phyloP scores from a whole-genome alignment of 2,329 filamentous ascomycete species.

The Ophiocordyceps camponoti-leonardi region DNA sequence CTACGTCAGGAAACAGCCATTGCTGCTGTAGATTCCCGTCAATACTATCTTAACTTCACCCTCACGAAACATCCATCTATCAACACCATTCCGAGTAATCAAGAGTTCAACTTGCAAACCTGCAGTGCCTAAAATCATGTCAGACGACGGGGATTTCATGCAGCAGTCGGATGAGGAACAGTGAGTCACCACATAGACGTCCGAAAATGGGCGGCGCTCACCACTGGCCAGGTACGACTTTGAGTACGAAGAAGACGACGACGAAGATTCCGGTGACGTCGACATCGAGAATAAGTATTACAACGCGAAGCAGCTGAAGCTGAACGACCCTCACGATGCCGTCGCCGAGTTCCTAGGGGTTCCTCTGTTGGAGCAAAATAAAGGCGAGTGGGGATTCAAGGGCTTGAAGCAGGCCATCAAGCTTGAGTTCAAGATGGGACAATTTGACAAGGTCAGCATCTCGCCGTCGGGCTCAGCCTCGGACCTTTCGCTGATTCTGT shows the following conservation, averaged over 20 bases:
- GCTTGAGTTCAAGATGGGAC: conserved; percentile 81
- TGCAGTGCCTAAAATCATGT: too few species aligned
- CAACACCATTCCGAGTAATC: too few species aligned
- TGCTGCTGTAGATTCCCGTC: too few species aligned
- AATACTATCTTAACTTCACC: too few species aligned
- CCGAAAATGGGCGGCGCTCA: not conserved
- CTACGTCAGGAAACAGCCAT: too few species aligned
- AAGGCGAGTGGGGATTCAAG: conserved; percentile 98
- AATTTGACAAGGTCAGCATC: conserved; percentile 55
- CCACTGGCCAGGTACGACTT: conserved; percentile 57
- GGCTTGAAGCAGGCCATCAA: conserved; percentile 97
- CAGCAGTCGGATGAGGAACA: conserved; percentile 30
- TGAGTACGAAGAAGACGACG: conserved; percentile 88
- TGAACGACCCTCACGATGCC: conserved; percentile 69
- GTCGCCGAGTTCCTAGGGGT: conserved; percentile 87
- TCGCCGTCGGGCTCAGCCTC: not conserved
- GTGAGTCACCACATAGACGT: conserved; percentile 12
- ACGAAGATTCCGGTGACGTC: conserved; percentile 73
- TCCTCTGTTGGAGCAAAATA: conserved; percentile 68
- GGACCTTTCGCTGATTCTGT: conserved; percentile 7
- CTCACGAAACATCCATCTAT: too few species aligned
- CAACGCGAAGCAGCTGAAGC: conserved; percentile 95
- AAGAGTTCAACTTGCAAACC: too few species aligned
- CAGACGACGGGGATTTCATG: conserved; percentile 33
- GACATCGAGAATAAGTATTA: conserved; percentile 99